These are phyloP conservation scores for Fomitopsis serialis DNA, from an alignment of 768 basidiomycete species.

Conservation along the genomic window DNA sequence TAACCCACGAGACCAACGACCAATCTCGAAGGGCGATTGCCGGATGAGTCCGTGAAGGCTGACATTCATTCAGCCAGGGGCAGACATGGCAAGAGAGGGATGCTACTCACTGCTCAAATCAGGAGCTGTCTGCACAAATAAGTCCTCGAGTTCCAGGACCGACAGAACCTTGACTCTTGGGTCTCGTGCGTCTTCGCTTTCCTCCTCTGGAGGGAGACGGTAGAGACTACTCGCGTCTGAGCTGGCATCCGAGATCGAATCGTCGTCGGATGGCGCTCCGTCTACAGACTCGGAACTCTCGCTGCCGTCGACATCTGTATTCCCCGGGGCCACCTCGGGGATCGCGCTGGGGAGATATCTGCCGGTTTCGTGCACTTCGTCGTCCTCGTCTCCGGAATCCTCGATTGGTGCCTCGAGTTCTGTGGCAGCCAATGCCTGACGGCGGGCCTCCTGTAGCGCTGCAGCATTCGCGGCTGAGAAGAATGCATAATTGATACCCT, in stretches of 20 bases:
- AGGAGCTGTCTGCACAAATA: slow-evolving; percentile 71
- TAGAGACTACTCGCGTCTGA: slow-evolving; percentile 38
- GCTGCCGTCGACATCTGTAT: slow-evolving; percentile 7
- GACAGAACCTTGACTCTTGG: slow-evolving; percentile 72
- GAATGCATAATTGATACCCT: slow-evolving; percentile 78
- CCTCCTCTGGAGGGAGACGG: slow-evolving; percentile 48
- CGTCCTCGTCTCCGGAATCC: slow-evolving; percentile 20
- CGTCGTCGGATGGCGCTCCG: slow-evolving; percentile 22
- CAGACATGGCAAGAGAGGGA: background rate
- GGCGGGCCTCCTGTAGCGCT: slow-evolving; percentile 72
- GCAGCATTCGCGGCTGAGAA: slow-evolving; percentile 89
- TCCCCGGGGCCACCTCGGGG: slow-evolving; percentile 20
- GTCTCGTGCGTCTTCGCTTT: slow-evolving; percentile 46
- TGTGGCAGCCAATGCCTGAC: slow-evolving; percentile 35
- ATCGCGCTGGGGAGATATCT: slow-evolving; percentile 20
- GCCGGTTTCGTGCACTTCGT: slow-evolving; percentile 18
- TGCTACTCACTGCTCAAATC: slow-evolving; percentile 51
- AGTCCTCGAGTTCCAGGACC: slow-evolving; percentile 81
- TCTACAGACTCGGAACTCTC: background rate
- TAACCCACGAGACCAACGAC: slow-evolving; percentile 93
- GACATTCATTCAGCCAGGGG: slow-evolving; percentile 5
- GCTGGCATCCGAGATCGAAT: slow-evolving; percentile 1
- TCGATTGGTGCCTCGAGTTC: slow-evolving; percentile 23
- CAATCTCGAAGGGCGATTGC: slow-evolving; percentile 57
- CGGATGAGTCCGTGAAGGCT: slow-evolving; percentile 59